Evolutionary conservation across 164 flowering plant genomes (phyloP).

Genomic region (Sedum album): DNA sequence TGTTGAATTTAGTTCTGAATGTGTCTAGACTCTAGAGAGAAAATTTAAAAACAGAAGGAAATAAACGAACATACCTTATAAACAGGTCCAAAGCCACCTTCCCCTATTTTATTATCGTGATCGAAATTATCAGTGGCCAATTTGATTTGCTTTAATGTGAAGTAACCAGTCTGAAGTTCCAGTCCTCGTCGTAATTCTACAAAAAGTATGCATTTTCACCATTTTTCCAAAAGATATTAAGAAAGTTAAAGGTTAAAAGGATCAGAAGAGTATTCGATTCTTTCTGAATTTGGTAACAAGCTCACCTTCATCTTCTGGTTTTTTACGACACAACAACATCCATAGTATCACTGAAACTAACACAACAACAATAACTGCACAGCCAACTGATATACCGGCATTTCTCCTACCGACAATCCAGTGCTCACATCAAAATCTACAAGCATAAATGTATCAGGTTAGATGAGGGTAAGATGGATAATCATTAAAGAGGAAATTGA

Average conservation of each 20-base stretch:
- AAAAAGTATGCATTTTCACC: background rate
- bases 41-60: background rate
- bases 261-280: too few species aligned
- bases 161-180: constrained; percentile 19
- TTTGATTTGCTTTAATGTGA: constrained; percentile 20
- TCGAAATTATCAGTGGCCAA: constrained; percentile 28
- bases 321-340: background rate
- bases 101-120: constrained; percentile 26
- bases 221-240: background rate
- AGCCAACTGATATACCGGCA: constrained; percentile 5
- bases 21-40: too few species aligned
- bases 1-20: too few species aligned
- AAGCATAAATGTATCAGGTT: too few species aligned
- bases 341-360: constrained; percentile 1
- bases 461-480: background rate
- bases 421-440: constrained; percentile 7
- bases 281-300: background rate
- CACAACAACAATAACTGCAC: background rate
- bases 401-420: constrained; percentile 5
- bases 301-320: constrained; percentile 2
- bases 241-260: too few species aligned
- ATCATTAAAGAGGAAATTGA: background rate
- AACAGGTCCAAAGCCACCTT: constrained; percentile 30
- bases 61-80: constrained; percentile 6
- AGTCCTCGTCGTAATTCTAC: constrained; percentile 20